Evolutionary conservation across 805 yeast genomes (phyloP), one percentile per base, ranked within the genome.

Genomic region (Yueomyces sinensis): DNA sequence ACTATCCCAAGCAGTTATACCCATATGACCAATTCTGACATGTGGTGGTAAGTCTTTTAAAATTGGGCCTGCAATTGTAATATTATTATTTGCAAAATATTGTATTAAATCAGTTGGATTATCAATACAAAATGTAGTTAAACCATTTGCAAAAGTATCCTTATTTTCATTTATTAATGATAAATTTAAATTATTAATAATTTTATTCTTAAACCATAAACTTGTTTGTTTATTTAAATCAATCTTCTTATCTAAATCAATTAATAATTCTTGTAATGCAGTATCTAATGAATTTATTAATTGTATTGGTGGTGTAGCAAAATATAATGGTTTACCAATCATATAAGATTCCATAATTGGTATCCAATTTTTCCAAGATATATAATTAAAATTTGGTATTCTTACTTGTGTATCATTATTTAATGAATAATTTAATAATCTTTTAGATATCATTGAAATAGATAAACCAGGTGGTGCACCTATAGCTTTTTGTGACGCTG

Each of bases 271-370:
- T 37, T 68, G 70, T 43, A 87, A 68, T 4, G 95, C 76, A 4
- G 70, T 80, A 54, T 74, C 74, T 48, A 84, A 68, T 13, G 95
- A 87, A 50, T 81, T 81, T 40, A 89, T 65, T 41, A 81, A 69
- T 62, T 84, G 95, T 31, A 82, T 79, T 0, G 96, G 81, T n/a
- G 95, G 96, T 6, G 96, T 89, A n/a, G 95, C 95, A 54, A 84
- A 89, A 65, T 87, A 91, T 7, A 87, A 35, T n/a, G 44, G 43
- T 43, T 69, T 66, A 32, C 87, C 87, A 32, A 71, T 56, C 65
- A 87, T 96, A 62, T 83, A 84, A 30, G 84, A 82, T 53, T 70
- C 62, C 86, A 87, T 76, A 52, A 87, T 70, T 29, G 96, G 95
- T 32, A 76, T 58, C 97, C 97, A 87, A 62, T 74, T 75, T 52